Evolutionary conservation across 768 basidiomycete species (phyloP).

Genomic region (Russula brevipes): DNA sequence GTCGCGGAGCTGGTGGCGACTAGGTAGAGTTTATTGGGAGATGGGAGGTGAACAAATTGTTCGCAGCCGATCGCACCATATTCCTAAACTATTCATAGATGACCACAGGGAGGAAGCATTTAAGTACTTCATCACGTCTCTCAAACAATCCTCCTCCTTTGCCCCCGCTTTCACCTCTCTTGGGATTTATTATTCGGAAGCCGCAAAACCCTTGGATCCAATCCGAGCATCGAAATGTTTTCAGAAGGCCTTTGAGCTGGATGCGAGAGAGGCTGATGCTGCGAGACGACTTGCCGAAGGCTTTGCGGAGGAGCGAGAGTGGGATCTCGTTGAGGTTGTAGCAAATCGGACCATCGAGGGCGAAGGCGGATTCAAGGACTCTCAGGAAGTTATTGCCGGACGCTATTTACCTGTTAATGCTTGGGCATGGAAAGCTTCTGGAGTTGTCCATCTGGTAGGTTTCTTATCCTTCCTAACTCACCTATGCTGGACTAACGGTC

Average conservation of each 20-base stretch:
- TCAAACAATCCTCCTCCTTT: constrained; percentile 69
- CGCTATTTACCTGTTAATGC: constrained; percentile 72
- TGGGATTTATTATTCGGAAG: constrained; percentile 81
- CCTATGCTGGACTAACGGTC: constrained; percentile 11
- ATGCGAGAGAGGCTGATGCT: constrained; percentile 81
- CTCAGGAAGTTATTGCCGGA: constrained; percentile 37
- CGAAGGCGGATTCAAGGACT: constrained; percentile 66
- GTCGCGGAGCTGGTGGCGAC: constrained; percentile 79
- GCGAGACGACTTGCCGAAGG: constrained; percentile 79
- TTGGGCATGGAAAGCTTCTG: constrained; percentile 98
- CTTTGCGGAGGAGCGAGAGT: constrained; percentile 89
- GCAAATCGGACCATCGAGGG: constrained; percentile 89
- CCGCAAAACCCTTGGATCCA: constrained; percentile 66
- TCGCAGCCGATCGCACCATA: not conserved
- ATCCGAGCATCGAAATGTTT: constrained; percentile 90
- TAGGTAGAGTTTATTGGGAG: constrained; percentile 74
- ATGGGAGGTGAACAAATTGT: constrained; percentile 50
- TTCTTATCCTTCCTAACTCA: not conserved
- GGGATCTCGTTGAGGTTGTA: constrained; percentile 95
- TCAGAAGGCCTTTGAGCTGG: constrained; percentile 96
- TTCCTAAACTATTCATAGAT: constrained; percentile 32
- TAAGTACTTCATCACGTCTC: constrained; percentile 68
- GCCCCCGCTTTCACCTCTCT: constrained; percentile 93
- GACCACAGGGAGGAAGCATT: constrained; percentile 61
- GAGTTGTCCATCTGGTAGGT: constrained; percentile 83